Conservation (phyloP, 345 rosid genomes). For the Ricinus communis region DNA sequence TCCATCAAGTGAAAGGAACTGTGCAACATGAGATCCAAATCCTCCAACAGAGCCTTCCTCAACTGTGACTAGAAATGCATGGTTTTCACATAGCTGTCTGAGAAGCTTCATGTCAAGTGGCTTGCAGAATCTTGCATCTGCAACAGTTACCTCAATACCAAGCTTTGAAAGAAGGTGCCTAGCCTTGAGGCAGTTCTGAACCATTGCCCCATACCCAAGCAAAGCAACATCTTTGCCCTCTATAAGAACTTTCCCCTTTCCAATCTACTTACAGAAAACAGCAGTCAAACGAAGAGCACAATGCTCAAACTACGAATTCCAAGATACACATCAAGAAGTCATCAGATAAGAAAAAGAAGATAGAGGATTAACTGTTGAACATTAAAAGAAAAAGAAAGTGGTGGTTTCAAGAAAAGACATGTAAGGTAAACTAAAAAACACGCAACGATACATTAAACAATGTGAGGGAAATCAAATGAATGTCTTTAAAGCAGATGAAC, state of each 20-base stretch:
- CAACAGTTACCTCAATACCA: constrained; percentile 82
- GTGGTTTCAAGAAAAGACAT: too few species aligned
- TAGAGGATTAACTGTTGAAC: too few species aligned
- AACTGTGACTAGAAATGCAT: constrained; percentile 65
- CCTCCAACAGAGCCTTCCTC: constrained; percentile 97
- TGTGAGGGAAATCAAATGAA: background rate
- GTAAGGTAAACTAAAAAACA: background rate
- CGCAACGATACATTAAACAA: background rate
- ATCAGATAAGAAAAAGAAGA: background rate
- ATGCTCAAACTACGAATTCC: background rate
- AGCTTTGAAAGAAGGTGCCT: constrained; percentile 71
- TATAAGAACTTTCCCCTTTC: constrained; percentile 68
- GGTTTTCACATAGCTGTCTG: constrained; percentile 67
- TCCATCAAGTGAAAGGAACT: constrained; percentile 89
- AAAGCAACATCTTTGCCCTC: constrained; percentile 87
- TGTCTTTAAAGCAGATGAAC: background rate
- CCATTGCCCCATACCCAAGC: constrained; percentile 92
- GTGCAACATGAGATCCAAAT: constrained; percentile 87
- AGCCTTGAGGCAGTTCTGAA: constrained; percentile 89
- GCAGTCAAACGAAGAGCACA: constrained; percentile 7
- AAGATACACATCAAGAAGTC: background rate
- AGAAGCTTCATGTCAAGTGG: constrained; percentile 80
- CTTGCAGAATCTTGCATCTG: constrained; percentile 95
- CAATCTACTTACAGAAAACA: constrained; percentile 56
- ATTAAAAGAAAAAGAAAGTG: background rate